Conservation (phyloP, 106 monocot genomes). For the Platanthera guangdongensis region DNA sequence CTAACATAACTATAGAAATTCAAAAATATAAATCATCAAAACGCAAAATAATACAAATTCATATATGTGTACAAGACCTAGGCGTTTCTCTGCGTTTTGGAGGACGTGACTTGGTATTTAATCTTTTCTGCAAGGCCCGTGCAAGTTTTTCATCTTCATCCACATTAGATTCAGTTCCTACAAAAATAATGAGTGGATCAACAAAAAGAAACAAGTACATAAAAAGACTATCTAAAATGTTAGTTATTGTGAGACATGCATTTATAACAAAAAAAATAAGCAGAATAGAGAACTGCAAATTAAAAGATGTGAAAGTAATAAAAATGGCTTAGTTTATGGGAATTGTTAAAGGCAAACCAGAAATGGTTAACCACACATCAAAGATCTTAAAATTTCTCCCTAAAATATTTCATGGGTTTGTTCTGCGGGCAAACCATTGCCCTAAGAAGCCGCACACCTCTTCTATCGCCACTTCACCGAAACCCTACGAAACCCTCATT, state of each 20-base stretch:
- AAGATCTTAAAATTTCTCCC: too few species aligned
- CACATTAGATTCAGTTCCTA: conserved; percentile 40
- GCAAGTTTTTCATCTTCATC: conserved; percentile 92
- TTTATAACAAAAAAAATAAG: not conserved
- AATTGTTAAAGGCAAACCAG: too few species aligned
- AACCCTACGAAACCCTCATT: too few species aligned
- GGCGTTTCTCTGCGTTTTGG: conserved; percentile 40
- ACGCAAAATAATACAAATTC: too few species aligned
- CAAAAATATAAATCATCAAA: too few species aligned
- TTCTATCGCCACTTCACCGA: too few species aligned
- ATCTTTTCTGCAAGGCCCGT: conserved; percentile 80
- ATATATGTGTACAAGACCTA: too few species aligned
- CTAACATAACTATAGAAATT: too few species aligned
- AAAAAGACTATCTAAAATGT: not conserved
- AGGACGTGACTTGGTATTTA: conserved; percentile 43
- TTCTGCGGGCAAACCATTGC: too few species aligned
- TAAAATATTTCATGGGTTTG: too few species aligned
- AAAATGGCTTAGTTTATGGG: not conserved
- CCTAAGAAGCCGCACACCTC: too few species aligned
- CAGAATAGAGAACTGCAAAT: not conserved
- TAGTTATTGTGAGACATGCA: not conserved
- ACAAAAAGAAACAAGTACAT: not conserved
- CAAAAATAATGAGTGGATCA: not conserved
- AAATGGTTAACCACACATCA: too few species aligned
- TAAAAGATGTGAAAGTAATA: not conserved